phyloP scores from a whole-genome alignment of 192 early-diverging fungal species.

The Nowakowskiella sp. region DNA sequence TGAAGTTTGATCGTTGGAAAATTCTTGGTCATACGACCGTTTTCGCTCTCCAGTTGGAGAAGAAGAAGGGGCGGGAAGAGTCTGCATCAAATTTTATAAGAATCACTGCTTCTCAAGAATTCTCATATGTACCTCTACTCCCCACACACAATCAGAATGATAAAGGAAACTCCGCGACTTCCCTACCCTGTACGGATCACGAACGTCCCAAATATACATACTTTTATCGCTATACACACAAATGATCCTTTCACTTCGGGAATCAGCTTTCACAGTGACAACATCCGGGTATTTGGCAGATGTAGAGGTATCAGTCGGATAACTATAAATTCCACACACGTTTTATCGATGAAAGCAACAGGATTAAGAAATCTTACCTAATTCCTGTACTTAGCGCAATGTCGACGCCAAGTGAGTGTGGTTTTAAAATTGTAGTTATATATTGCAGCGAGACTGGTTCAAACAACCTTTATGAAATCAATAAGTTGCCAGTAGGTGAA shows the following conservation, averaged over 20 bases:
- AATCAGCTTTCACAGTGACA: constrained; percentile 51
- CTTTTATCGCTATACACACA: constrained; percentile 65
- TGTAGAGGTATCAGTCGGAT: constrained; percentile 14
- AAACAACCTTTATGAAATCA: constrained; percentile 46
- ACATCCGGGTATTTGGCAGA: constrained; percentile 48
- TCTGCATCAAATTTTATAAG: constrained; percentile 31
- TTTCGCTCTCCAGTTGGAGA: neutral
- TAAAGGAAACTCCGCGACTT: constrained; percentile 54
- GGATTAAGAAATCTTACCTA: constrained; percentile 12
- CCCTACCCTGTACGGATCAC: constrained; percentile 41
- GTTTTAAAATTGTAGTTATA: constrained; percentile 62
- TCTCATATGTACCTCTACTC: constrained; percentile 55
- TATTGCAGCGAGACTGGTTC: constrained; percentile 62
- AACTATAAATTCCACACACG: constrained; percentile 10
- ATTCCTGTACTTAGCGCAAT: constrained; percentile 12
- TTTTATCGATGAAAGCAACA: neutral
- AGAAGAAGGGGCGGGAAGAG: neutral
- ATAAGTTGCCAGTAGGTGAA: neutral
- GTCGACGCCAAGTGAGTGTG: constrained; percentile 56
- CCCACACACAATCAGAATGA: constrained; percentile 76
- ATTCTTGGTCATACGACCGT: neutral
- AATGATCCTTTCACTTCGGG: constrained; percentile 37
- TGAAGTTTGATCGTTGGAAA: constrained; percentile 13
- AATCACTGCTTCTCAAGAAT: constrained; percentile 8
- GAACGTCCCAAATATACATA: constrained; percentile 66